phyloP scores from a whole-genome alignment of 225 moss, liverwort and hornwort genomes.

The Thuidium tamariscinum region DNA sequence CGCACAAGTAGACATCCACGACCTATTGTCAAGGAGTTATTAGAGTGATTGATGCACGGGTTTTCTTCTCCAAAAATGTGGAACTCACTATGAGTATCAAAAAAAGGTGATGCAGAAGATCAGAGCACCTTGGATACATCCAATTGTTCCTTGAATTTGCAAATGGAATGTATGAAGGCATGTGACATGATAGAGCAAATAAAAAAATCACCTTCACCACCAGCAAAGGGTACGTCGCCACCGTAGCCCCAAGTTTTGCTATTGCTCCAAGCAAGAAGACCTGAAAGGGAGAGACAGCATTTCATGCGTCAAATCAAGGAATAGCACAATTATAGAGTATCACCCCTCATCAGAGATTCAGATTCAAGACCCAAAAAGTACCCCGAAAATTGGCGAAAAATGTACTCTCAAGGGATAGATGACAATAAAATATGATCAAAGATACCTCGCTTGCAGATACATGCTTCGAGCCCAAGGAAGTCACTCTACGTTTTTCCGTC shows the following conservation, averaged over 20 bases:
- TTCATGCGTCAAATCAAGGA: background rate
- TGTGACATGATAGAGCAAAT: background rate
- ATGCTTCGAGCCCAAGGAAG: conserved; percentile 53
- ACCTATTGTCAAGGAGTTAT: background rate
- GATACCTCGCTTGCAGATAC: conserved; percentile 71
- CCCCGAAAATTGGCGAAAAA: background rate
- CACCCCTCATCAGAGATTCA: background rate
- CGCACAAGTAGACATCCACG: background rate
- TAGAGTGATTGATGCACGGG: background rate
- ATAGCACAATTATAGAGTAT: background rate
- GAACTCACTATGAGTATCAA: background rate
- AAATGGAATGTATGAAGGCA: background rate
- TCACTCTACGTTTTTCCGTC: conserved; percentile 59
- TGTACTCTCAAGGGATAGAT: background rate
- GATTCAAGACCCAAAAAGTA: background rate
- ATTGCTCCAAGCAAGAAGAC: conserved; percentile 76
- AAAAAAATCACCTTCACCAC: conserved; percentile 59
- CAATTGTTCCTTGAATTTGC: background rate
- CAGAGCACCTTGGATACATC: background rate
- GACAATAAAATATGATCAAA: background rate
- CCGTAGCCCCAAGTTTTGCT: conserved; percentile 95
- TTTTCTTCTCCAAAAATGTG: background rate
- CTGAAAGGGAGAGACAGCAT: conserved; percentile 11
- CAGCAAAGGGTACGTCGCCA: conserved; percentile 87
- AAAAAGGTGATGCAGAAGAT: background rate